phyloP scores from a whole-genome alignment of 192 early-diverging fungal species.

The Spizellomyces sp. region DNA sequence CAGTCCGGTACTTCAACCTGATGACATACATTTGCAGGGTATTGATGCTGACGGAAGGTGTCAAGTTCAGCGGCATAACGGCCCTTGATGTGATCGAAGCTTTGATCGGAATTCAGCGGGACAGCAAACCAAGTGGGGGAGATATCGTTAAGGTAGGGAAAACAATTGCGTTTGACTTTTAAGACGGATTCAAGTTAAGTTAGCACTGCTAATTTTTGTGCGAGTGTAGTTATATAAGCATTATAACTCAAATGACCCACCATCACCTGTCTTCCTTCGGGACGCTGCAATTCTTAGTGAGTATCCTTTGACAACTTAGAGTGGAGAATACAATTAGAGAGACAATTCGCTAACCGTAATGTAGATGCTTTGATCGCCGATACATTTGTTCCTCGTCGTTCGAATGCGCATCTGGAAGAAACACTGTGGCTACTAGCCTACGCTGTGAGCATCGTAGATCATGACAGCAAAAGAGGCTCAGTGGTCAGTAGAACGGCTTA shows the following conservation, averaged over 20 bases:
- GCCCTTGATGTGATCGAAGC: neutral
- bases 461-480: neutral
- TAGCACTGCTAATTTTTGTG: neutral
- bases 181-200: neutral
- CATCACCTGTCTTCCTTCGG: neutral
- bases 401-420: neutral
- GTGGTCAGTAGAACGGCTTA: too few relatives aligned
- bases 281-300: neutral
- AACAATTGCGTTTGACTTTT: neutral
- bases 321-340: neutral
- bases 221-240: neutral
- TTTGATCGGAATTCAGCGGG: neutral
- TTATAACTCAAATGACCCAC: neutral
- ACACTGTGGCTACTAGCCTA: neutral
- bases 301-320: neutral
- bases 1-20: neutral
- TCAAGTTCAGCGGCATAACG: neutral
- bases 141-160: neutral
- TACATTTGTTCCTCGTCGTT: neutral
- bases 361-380: neutral
- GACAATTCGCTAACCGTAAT: neutral
- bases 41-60: neutral
- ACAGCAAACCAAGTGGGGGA: neutral
- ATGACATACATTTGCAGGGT: neutral
- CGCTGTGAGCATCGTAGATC: neutral